phyloP scores from a whole-genome alignment of 495 filamentous ascomycete species.

The Bacidia gigantensis region DNA sequence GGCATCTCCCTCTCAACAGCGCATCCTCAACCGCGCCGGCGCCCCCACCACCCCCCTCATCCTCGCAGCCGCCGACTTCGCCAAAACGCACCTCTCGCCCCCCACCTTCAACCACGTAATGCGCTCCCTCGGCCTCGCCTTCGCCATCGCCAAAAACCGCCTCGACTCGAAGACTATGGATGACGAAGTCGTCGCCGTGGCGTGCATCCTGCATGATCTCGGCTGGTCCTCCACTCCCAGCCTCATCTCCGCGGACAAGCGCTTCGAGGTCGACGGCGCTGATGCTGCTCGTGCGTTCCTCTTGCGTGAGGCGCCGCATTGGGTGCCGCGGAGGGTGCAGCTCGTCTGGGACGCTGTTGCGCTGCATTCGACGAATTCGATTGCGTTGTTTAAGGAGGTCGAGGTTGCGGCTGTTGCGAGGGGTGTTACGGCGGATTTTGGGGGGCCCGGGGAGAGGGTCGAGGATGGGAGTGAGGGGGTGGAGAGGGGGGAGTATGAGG shows the following conservation, averaged over 20 bases:
- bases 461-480: conserved; percentile 21
- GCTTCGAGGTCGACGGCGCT: conserved; percentile 45
- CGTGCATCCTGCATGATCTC: conserved; percentile 40
- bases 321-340: conserved; percentile 28
- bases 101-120: conserved; percentile 35
- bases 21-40: conserved; percentile 18
- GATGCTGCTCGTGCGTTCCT: conserved; percentile 34
- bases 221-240: conserved; percentile 29
- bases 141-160: conserved; percentile 26
- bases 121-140: conserved; percentile 32
- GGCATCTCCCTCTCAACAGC: background rate
- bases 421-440: conserved; percentile 36
- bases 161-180: conserved; percentile 24
- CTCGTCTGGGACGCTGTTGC: conserved; percentile 43
- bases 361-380: conserved; percentile 30
- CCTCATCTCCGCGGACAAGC: conserved; percentile 30
- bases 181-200: conserved; percentile 34
- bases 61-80: conserved; percentile 26
- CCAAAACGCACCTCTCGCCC: conserved; percentile 22
- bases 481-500: conserved; percentile 24
- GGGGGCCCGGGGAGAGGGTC: conserved; percentile 21
- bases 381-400: conserved; percentile 31
- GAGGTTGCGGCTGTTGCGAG: conserved; percentile 28
- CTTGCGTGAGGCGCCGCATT: conserved; percentile 16
- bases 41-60: conserved; percentile 30